A percentile compares a stretch with the other conserved stretches of the same genome.
Conservation (phyloP, 2,329 filamentous ascomycete genomes). For the Epichloe brachyelytri region DNA sequence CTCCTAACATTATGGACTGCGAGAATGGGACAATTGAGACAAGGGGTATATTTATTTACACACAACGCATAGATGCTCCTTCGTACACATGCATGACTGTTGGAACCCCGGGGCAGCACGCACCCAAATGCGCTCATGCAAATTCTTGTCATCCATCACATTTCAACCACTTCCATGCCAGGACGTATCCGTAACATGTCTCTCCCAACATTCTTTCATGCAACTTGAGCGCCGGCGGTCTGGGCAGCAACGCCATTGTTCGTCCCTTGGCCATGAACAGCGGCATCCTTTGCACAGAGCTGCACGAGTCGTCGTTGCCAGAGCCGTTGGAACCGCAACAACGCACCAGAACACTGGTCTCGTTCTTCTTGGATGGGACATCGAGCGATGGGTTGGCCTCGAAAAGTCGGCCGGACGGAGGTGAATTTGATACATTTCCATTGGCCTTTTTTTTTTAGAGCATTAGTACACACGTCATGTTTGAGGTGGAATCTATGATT, state of each 20-base stretch:
- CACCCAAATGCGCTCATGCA: background rate
- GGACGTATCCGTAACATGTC: background rate
- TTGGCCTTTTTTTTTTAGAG: constrained; percentile 25
- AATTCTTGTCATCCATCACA: background rate
- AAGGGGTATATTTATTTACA: no score
- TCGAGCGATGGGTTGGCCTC: constrained; percentile 33
- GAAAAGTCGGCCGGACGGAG: constrained; percentile 31
- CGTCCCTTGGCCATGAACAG: constrained; percentile 20
- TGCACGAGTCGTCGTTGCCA: constrained; percentile 3
- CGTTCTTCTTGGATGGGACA: constrained; percentile 25
- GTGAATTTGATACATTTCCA: constrained; percentile 32
- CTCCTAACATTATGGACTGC: background rate
- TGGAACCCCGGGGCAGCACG: background rate
- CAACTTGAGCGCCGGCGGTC: constrained; percentile 11
- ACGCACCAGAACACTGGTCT: constrained; percentile 28
- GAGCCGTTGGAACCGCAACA: constrained; percentile 14
- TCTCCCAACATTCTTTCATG: background rate
- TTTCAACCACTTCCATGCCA: background rate
- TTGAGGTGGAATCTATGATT: background rate
- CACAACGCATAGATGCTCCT: background rate
- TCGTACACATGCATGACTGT: background rate
- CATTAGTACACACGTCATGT: background rate
- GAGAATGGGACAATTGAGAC: no score
- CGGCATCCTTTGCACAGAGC: constrained; percentile 17
- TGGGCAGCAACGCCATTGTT: constrained; percentile 8